Percentiles rank a stretch among this genome's conserved stretches.
phyloP scores from a whole-genome alignment of 768 basidiomycete species.

The Chiua virens region DNA sequence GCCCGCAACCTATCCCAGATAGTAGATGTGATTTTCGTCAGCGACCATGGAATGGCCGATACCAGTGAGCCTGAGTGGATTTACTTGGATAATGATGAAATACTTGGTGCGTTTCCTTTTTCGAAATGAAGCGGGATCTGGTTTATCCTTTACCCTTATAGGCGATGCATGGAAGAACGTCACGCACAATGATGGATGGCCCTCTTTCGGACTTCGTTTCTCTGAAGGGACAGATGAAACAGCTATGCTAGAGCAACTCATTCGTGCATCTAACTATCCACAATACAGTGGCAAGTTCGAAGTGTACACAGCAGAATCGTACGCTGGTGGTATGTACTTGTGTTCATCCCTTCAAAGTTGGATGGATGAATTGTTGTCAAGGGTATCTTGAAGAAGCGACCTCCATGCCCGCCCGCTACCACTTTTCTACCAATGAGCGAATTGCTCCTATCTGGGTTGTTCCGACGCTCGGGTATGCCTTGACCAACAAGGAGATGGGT shows the following conservation, averaged over 20 bases:
- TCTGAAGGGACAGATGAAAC: slow-evolving; percentile 52
- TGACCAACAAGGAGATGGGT: slow-evolving; percentile 66
- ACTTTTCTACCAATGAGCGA: slow-evolving; percentile 70
- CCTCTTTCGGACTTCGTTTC: slow-evolving; percentile 85
- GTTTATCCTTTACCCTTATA: not conserved
- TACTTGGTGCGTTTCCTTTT: slow-evolving; percentile 24
- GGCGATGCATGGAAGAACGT: slow-evolving; percentile 27
- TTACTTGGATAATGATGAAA: slow-evolving; percentile 61
- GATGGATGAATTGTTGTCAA: not conserved
- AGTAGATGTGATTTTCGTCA: slow-evolving; percentile 87
- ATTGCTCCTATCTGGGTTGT: slow-evolving; percentile 88
- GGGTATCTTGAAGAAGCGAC: slow-evolving; percentile 13
- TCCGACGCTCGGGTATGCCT: slow-evolving; percentile 75
- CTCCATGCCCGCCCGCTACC: slow-evolving; percentile 74
- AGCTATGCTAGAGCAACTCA: slow-evolving; percentile 54
- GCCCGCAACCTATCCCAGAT: slow-evolving; percentile 78
- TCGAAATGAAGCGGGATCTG: not conserved
- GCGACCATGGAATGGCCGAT: slow-evolving; percentile 90
- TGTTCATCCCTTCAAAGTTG: not conserved
- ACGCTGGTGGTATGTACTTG: slow-evolving; percentile 17
- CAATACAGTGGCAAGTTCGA: slow-evolving; percentile 57
- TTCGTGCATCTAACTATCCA: slow-evolving; percentile 45
- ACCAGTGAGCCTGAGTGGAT: slow-evolving; percentile 76
- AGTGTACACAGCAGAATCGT: slow-evolving; percentile 41
- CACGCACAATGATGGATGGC: slow-evolving; percentile 83